phyloP scores from a whole-genome alignment of 2,329 filamentous ascomycete species.

The Ilyonectria mors-panacis region DNA sequence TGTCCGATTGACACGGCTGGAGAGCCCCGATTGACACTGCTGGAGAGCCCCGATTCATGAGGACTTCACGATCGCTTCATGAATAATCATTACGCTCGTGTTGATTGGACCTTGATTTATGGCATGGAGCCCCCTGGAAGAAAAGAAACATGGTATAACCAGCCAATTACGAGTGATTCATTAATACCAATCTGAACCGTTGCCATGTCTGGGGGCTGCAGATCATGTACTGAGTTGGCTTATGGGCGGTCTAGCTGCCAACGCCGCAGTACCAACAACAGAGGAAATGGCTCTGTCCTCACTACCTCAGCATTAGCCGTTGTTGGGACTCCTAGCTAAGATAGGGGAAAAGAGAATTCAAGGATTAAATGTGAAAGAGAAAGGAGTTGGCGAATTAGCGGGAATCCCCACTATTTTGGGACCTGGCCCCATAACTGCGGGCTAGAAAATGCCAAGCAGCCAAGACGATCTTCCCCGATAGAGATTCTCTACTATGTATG shows the following conservation, averaged over 20 bases:
- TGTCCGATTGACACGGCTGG: constrained; percentile 20
- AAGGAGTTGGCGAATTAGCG: not conserved
- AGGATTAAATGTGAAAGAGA: not conserved
- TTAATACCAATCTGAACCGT: no score
- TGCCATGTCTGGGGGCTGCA: no score
- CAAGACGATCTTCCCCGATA: not conserved
- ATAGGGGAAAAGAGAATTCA: not conserved
- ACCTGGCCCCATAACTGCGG: not conserved
- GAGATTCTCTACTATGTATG: not conserved
- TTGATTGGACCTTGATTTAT: not conserved
- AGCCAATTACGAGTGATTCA: not conserved
- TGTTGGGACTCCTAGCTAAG: not conserved
- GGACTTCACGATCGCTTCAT: not conserved
- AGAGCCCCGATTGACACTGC: not conserved
- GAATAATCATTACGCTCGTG: not conserved
- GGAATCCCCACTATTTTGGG: not conserved
- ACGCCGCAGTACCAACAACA: not conserved
- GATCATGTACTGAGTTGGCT: no score
- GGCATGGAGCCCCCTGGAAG: no score
- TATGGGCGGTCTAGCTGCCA: not conserved
- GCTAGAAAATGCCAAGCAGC: not conserved
- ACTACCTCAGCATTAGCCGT: no score
- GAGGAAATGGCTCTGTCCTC: not conserved
- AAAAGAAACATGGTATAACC: not conserved
- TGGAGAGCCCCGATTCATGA: not conserved